Evolutionary conservation across 805 yeast species (phyloP).

Genomic region (Lipomyces sp.): DNA sequence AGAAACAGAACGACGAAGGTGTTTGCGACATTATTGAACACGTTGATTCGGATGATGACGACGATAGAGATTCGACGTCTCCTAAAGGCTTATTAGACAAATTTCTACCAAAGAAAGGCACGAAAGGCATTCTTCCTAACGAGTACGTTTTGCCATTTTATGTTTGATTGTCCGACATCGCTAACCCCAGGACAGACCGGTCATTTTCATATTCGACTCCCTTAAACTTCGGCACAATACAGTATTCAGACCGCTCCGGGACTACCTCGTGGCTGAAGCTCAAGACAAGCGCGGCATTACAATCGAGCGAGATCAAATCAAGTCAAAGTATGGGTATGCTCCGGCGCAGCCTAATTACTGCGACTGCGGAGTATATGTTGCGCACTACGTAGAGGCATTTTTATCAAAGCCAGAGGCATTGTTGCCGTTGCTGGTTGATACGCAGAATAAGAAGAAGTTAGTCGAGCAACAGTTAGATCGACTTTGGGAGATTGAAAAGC

Average conservation of each 20-base stretch:
- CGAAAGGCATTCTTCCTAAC: background rate
- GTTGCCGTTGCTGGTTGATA: constrained; percentile 33
- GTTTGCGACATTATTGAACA: constrained; percentile 19
- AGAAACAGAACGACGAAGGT: constrained; percentile 27
- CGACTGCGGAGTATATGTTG: constrained; percentile 94
- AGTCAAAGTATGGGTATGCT: constrained; percentile 58
- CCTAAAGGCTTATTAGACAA: constrained; percentile 5
- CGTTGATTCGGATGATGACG: constrained; percentile 32
- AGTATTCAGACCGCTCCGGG: constrained; percentile 58
- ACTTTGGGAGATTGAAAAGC: constrained; percentile 27
- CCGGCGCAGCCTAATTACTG: constrained; percentile 87
- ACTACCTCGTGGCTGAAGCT: constrained; percentile 70
- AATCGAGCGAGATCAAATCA: constrained; percentile 55
- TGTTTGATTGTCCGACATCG: background rate
- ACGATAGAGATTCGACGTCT: constrained; percentile 13
- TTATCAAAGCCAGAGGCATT: constrained; percentile 42
- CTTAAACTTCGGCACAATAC: constrained; percentile 58
- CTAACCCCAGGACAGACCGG: constrained; percentile 39
- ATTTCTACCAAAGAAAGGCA: constrained; percentile 8
- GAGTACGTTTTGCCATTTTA: background rate
- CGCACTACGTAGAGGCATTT: constrained; percentile 58
- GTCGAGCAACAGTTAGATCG: constrained; percentile 25
- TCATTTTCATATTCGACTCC: constrained; percentile 75
- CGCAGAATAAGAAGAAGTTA: constrained; percentile 15
- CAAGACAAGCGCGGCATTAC: constrained; percentile 60